These are phyloP conservation scores for Floccularia luteovirens DNA, from an alignment of 768 basidiomycete genomes.

Conservation along the genomic window DNA sequence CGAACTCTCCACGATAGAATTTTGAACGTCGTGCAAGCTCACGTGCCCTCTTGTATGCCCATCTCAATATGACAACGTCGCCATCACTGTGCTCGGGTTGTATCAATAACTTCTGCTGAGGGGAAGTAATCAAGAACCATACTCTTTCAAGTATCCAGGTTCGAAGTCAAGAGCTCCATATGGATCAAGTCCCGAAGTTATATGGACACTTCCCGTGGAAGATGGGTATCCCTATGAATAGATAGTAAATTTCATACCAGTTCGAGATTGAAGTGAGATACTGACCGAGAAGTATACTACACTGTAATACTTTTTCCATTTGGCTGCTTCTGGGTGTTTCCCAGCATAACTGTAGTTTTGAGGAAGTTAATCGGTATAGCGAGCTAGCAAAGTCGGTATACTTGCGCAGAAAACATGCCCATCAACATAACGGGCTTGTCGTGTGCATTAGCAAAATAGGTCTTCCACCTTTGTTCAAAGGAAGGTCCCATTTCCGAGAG, in stretches of 20 bases:
- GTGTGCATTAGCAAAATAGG: conserved; percentile 22
- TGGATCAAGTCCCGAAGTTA: conserved; percentile 30
- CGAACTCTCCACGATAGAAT: too few species aligned
- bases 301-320: conserved; percentile 14
- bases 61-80: too few species aligned
- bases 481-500: conserved; percentile 23
- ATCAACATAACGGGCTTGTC: too few species aligned
- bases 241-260: conserved; percentile 2
- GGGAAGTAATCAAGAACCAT: too few species aligned
- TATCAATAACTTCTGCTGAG: too few species aligned
- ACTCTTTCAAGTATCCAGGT: conserved; percentile 27
- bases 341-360: conserved; percentile 12
- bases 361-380: too few species aligned
- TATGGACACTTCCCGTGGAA: conserved; percentile 41
- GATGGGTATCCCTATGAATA: conserved; percentile 32
- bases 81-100: too few species aligned
- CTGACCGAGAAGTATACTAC: conserved; percentile 12
- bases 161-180: conserved; percentile 21
- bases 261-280: neutral
- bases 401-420: too few species aligned
- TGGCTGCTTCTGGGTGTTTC: conserved; percentile 6
- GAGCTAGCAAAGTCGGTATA: too few species aligned
- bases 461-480: conserved; percentile 25
- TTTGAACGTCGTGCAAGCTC: too few species aligned
- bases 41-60: too few species aligned